Base-by-base conservation (phyloP, 768 basidiomycete genomes). In the Phaeotremella skinneri region DNA sequence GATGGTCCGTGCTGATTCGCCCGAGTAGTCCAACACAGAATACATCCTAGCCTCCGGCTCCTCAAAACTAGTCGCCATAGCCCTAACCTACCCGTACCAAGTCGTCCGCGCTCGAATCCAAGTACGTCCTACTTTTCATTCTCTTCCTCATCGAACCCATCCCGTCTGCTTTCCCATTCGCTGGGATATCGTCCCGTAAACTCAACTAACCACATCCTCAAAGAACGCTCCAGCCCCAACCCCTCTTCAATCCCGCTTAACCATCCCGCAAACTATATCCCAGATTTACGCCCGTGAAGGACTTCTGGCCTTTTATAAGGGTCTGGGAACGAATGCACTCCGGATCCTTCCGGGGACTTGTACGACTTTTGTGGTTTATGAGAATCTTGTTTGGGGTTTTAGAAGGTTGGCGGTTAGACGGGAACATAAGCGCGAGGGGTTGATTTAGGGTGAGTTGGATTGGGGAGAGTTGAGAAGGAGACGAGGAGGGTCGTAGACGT, bases 341-440 rank as follows among this genome's bases (percentile, higher is more conserved):
- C 85, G 96, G 14, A 93, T 99, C 49, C 82, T 98, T 16, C 96
- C 96, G 0, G 96, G 94, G 27, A 98, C 94, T 2, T 97, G 94
- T 74, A 89, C 97, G 47, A 98, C 94, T 3, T 96, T 98, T 66
- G 94, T 98, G 37, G 92, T 97, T 20, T 99, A 98, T 74, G 96
- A 78, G 63, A 77, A 78, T 52, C 34, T 78, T 32, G 74, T 75
- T 1, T 76, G 74, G 76, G 73, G 61, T 2, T 76, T 77, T 50
- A 56, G 77, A 37, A 52, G 69, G 1, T 55, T 71, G 30, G 76
- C 75, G 3, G 59, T 67, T 23, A 67, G 59, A 53, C 25, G 64
- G 34, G 63, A 72, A 45, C 54, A 53, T 34, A 45, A 56, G 62
- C 13, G 32, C 3, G 31, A n/a, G 53, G 21, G 43, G 43, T 9